Percentiles rank a stretch among this genome's conserved stretches.
Conservation (phyloP, 2,329 filamentous ascomycete species). For the Westerdykella ornata region DNA sequence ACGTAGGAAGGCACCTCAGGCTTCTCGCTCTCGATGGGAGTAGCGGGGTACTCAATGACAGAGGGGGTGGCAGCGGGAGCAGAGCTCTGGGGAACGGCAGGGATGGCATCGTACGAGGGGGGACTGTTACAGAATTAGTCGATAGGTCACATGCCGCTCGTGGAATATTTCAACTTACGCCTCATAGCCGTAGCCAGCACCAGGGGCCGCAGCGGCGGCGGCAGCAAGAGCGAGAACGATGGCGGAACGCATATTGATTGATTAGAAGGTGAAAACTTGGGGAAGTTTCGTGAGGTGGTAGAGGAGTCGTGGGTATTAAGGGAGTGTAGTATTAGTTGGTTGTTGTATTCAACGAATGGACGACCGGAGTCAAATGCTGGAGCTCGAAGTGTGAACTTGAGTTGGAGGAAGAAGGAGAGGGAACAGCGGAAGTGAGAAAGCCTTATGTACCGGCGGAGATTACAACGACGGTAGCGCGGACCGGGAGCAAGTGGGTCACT, state of each 20-base stretch:
- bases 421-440: slow-evolving; percentile 13
- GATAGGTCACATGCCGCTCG: neutral
- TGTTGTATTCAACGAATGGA: slow-evolving; percentile 35
- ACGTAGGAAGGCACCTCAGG: neutral
- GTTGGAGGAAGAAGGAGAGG: slow-evolving; percentile 20
- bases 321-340: slow-evolving; percentile 35
- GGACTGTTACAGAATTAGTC: slow-evolving; percentile 5
- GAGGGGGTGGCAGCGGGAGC: slow-evolving; percentile 5
- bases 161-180: slow-evolving; percentile 6
- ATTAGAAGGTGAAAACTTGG: slow-evolving; percentile 22
- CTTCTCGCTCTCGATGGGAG: neutral
- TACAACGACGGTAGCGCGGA: slow-evolving; percentile 31
- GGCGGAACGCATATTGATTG: slow-evolving; percentile 38
- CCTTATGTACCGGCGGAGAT: slow-evolving; percentile 38
- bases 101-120: slow-evolving; percentile 2
- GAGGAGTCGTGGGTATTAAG: slow-evolving; percentile 27
- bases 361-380: slow-evolving; percentile 36
- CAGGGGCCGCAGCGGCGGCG: slow-evolving; percentile 27
- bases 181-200: slow-evolving; percentile 26
- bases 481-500: slow-evolving; percentile 28
- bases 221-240: slow-evolving; percentile 29
- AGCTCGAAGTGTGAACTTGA: slow-evolving; percentile 33
- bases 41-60: slow-evolving; percentile 4
- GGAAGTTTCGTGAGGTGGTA: slow-evolving; percentile 14
- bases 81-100: slow-evolving; percentile 7